phyloP scores from a whole-genome alignment of 306 rosid species.

The Prunus davidiana region DNA sequence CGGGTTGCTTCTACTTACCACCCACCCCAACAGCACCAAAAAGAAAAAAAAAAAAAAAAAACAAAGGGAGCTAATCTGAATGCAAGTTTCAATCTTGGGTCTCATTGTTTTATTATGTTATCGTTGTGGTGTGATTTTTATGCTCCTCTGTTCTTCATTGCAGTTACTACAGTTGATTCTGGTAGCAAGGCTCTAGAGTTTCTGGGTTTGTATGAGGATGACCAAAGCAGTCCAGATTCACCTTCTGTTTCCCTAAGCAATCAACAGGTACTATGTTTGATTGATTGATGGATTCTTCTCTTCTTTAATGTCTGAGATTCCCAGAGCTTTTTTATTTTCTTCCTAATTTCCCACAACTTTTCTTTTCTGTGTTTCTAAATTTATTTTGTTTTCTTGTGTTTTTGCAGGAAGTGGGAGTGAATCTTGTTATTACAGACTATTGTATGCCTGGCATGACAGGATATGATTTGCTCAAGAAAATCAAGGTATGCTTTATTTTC shows the following conservation, averaged over 20 bases:
- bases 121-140: neutral
- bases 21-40: neutral
- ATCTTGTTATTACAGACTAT: constrained; percentile 89
- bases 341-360: neutral
- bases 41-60: neutral
- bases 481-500: constrained; percentile 60
- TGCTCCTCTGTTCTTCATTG: constrained; percentile 16
- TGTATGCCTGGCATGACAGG: constrained; percentile 99
- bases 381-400: constrained; percentile 22
- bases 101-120: neutral
- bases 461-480: constrained; percentile 88
- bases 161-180: constrained; percentile 97
- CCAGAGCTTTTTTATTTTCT: neutral
- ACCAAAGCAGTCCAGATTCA: constrained; percentile 38
- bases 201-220: constrained; percentile 66
- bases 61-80: neutral
- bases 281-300: neutral
- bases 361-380: constrained; percentile 24
- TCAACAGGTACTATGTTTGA: constrained; percentile 46
- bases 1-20: neutral
- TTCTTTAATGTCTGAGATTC: constrained; percentile 12
- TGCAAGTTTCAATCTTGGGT: constrained; percentile 1
- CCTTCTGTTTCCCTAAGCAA: constrained; percentile 45
- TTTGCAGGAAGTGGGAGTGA: constrained; percentile 76
- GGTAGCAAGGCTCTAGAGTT: constrained; percentile 94